Evolutionary conservation across 2,329 filamentous ascomycete genomes (phyloP).

Genomic region (Helotiales sp.): DNA sequence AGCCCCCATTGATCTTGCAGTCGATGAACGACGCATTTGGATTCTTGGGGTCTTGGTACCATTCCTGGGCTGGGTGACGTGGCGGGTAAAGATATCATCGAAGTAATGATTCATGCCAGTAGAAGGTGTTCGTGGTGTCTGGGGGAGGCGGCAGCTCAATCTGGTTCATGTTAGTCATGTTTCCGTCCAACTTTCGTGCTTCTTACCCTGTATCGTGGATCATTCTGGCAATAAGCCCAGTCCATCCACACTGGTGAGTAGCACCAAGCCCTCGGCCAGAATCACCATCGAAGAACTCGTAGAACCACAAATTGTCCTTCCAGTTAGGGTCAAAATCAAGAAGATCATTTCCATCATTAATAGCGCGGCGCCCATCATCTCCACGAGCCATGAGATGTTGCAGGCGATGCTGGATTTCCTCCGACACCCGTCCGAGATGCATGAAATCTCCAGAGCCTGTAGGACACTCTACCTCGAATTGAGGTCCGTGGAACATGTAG

Average conservation of each 20-base stretch:
- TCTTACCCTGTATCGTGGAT: conserved; percentile 95
- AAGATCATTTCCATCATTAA: conserved; percentile 81
- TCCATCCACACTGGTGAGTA: conserved; percentile 96
- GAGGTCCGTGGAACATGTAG: conserved; percentile 92
- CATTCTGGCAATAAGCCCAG: conserved; percentile 90
- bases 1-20: conserved; percentile 77
- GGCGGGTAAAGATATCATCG: conserved; percentile 77
- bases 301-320: conserved; percentile 94
- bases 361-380: conserved; percentile 82
- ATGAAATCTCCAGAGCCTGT: conserved; percentile 91
- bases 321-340: conserved; percentile 91
- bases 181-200: neutral
- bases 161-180: conserved; percentile 51
- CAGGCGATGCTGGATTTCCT: conserved; percentile 91
- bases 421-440: conserved; percentile 92
- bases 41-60: conserved; percentile 45
- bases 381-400: conserved; percentile 87
- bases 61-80: conserved; percentile 41
- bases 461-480: conserved; percentile 88
- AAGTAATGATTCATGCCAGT: conserved; percentile 91
- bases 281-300: conserved; percentile 97
- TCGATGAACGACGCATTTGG: conserved; percentile 74
- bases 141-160: conserved; percentile 84
- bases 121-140: conserved; percentile 86
- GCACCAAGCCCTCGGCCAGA: conserved; percentile 85